Evolutionary conservation across 305 asterid genomes (phyloP).

Genomic region (Solanum aculeatissimum): DNA sequence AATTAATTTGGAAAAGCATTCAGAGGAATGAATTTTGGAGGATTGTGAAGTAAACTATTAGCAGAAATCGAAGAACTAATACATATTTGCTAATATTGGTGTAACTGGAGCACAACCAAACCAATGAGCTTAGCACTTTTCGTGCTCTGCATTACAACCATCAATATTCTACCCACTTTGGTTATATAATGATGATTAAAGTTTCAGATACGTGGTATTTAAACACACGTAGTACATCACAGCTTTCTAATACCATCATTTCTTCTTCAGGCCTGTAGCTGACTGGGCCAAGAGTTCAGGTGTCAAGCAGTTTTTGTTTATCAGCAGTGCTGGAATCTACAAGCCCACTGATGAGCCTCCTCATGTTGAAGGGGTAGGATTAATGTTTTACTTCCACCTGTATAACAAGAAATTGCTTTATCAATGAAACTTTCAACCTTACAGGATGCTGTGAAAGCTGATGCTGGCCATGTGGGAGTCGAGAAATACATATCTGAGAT

Average conservation of each 20-base stretch:
- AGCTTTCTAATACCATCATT: background rate
- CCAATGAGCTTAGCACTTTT: background rate
- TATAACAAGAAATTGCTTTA: background rate
- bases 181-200: background rate
- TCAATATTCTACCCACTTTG: background rate
- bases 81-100: background rate
- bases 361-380: slow-evolving; percentile 89
- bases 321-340: slow-evolving; percentile 96
- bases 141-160: background rate
- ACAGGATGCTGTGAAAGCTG: slow-evolving; percentile 80
- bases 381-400: background rate
- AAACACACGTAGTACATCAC: background rate
- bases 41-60: background rate
- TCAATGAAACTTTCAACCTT: slow-evolving; percentile 3
- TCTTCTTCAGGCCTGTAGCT: slow-evolving; percentile 62
- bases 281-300: slow-evolving; percentile 91
- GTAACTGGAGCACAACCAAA: background rate
- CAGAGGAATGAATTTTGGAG: background rate
- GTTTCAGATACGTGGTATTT: background rate
- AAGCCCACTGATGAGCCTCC: slow-evolving; percentile 88
- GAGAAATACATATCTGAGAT: slow-evolving; percentile 72
- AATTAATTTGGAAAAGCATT: background rate
- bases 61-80: background rate
- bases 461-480: slow-evolving; percentile 84
- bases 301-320: slow-evolving; percentile 67